Percentiles rank a stretch among this genome's conserved stretches.
Evolutionary conservation across 306 rosid genomes (phyloP).

Genomic region (Spatholobus suberectus): DNA sequence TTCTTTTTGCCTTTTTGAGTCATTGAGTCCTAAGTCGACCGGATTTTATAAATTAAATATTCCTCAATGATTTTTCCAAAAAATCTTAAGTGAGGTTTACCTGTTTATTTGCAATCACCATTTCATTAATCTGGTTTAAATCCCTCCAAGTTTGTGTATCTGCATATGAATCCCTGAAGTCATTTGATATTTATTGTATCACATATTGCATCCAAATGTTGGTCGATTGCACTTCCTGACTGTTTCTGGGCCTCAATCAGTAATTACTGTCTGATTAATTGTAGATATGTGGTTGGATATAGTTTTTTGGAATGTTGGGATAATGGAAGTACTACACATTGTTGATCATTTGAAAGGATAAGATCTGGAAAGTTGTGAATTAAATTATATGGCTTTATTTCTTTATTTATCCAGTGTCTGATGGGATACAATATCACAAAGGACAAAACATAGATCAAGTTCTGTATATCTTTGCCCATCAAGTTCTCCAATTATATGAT

Average conservation of each 20-base stretch:
- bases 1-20: conserved; percentile 16
- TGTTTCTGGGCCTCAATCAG: neutral
- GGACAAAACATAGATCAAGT: neutral
- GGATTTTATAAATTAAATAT: neutral
- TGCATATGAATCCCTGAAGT: neutral
- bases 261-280: neutral
- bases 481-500: neutral
- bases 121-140: conserved; percentile 2
- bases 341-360: conserved; percentile 4
- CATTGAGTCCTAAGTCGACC: neutral
- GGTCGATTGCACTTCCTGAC: neutral
- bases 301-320: conserved; percentile 8
- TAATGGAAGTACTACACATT: conserved; percentile 7
- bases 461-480: neutral
- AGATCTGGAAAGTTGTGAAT: conserved; percentile 8
- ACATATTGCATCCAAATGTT: neutral
- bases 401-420: neutral
- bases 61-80: neutral
- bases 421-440: neutral
- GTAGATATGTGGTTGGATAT: neutral
- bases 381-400: neutral
- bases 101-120: neutral
- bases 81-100: neutral
- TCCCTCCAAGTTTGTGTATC: neutral
- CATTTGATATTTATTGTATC: conserved; percentile 14